Percentiles rank a stretch among this genome's conserved stretches.
phyloP scores from a whole-genome alignment of 352 stramenopile species.

The Globisporangium canariense region DNA sequence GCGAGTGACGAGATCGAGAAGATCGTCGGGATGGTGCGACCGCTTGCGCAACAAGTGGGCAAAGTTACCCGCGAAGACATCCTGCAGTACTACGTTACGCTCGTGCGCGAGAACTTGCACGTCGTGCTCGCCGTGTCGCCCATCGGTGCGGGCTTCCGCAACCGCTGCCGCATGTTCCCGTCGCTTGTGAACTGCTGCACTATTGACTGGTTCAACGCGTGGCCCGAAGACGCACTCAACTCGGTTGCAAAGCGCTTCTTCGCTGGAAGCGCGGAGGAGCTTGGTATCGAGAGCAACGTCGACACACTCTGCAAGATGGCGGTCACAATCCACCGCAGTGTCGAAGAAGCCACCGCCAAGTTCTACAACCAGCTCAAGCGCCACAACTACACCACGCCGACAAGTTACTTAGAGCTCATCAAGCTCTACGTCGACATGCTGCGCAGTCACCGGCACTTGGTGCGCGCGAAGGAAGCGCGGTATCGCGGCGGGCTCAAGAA shows the following conservation, averaged over 20 bases:
- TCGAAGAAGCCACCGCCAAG: constrained; percentile 79
- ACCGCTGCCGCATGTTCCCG: constrained; percentile 92
- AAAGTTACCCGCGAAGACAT: constrained; percentile 87
- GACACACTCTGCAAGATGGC: constrained; percentile 89
- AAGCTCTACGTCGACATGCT: constrained; percentile 92
- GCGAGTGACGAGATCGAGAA: constrained; percentile 89
- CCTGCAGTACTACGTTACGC: constrained; percentile 82
- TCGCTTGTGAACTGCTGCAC: constrained; percentile 94
- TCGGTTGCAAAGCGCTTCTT: constrained; percentile 92
- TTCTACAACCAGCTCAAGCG: constrained; percentile 86
- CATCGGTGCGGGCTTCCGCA: constrained; percentile 90
- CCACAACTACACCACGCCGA: constrained; percentile 95
- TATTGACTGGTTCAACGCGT: constrained; percentile 97
- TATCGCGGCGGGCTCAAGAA: constrained; percentile 90
- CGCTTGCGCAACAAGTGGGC: constrained; percentile 66
- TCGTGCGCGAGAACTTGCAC: constrained; percentile 94
- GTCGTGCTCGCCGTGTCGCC: constrained; percentile 92
- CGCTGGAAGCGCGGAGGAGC: constrained; percentile 66
- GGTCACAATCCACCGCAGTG: constrained; percentile 91
- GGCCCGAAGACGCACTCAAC: constrained; percentile 92
- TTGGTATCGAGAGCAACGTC: constrained; percentile 89
- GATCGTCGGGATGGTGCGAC: constrained; percentile 83
- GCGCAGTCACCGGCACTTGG: constrained; percentile 75
- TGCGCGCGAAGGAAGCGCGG: constrained; percentile 78
- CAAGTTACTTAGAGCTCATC: constrained; percentile 95